Base-by-base conservation (phyloP, 2,329 filamentous ascomycete species). In the Aspergillus sp. region DNA sequence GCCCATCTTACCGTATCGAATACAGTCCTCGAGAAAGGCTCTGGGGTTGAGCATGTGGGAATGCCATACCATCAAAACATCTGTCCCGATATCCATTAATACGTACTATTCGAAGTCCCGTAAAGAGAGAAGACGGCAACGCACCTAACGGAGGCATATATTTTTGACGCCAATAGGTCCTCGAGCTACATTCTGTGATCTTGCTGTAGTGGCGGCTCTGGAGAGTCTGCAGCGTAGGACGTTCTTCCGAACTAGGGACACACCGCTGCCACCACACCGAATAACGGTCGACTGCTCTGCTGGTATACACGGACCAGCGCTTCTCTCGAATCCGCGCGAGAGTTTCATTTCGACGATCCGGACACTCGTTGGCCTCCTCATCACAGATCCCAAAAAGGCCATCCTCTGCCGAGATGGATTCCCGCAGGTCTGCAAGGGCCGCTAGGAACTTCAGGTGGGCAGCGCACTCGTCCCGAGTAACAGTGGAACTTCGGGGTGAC, bases 11-110 rank as follows among this genome's bases (percentile, higher is more conserved):
- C 78, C 79, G 29, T 72, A 66, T 5, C 84, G 75, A 46, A 88
- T 69, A 57, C 81, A 82, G 60, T 91, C 86, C 57, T 90, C 85
- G 3, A 88, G 75, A 59, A 82, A 90, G n/a, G 71, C 72, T 36
- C 83, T 73, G 0, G 86, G 86, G 55, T 89, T 90, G 3, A 91
- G 77, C 79, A 87, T 83, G 58, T 87, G 86, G 0, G 84, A 72
- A 63, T 91, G 86, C 82, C 83, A 86, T 0, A 90, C 81, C 83
- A 90, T 86, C 19, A 89, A 65, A 0, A 90, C 79, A 65, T 90
- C 86, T 74, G 63, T 34, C 55, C 56, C 41, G 33, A 33, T 28
- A 55, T 38, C 32, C 36, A 50, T 29, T 30, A 8, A 27, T 50
- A 8, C 32, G 42, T 49, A 6, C 43, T 50, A 44, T 30, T 8